Evolutionary conservation across 108 stramenopile species (phyloP).

Genomic region (Skeletonema grethae): DNA sequence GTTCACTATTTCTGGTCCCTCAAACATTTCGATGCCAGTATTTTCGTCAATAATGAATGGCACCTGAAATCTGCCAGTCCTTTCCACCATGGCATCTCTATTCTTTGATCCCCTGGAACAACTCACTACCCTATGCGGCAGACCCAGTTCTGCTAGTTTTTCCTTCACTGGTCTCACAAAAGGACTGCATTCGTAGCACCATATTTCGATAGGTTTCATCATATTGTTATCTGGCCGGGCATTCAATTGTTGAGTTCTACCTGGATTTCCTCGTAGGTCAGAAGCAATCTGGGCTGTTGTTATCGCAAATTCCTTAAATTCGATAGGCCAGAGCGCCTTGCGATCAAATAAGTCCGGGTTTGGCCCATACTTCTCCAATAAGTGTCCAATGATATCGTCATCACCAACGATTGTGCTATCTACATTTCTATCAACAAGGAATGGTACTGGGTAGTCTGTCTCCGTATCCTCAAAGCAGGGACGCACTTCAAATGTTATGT

Average conservation of each 20-base stretch:
- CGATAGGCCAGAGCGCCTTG: conserved; percentile 72
- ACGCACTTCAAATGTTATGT: conserved; percentile 76
- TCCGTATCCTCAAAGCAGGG: conserved; percentile 68
- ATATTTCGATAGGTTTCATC: conserved; percentile 78
- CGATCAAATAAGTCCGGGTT: conserved; percentile 55
- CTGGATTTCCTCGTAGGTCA: conserved; percentile 57
- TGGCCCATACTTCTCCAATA: conserved; percentile 83
- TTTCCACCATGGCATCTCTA: conserved; percentile 72
- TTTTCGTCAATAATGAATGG: conserved; percentile 90
- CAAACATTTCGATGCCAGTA: conserved; percentile 74
- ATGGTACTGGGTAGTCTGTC: conserved; percentile 72
- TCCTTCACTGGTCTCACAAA: conserved; percentile 84
- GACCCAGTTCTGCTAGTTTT: conserved; percentile 66
- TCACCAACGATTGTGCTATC: conserved; percentile 72
- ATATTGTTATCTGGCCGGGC: conserved; percentile 73
- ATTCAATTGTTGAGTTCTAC: conserved; percentile 45
- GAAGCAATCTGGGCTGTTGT: conserved; percentile 57
- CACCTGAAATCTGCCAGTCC: conserved; percentile 84
- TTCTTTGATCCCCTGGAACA: conserved; percentile 85
- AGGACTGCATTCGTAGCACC: conserved; percentile 88
- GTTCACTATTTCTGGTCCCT: conserved; percentile 77
- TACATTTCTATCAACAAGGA: conserved; percentile 82
- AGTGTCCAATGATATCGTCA: conserved; percentile 78
- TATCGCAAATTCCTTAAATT: conserved; percentile 62
- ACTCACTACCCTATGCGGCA: conserved; percentile 78